Conservation (phyloP, 164 flowering plant genomes). For the Echeveria elegans region DNA sequence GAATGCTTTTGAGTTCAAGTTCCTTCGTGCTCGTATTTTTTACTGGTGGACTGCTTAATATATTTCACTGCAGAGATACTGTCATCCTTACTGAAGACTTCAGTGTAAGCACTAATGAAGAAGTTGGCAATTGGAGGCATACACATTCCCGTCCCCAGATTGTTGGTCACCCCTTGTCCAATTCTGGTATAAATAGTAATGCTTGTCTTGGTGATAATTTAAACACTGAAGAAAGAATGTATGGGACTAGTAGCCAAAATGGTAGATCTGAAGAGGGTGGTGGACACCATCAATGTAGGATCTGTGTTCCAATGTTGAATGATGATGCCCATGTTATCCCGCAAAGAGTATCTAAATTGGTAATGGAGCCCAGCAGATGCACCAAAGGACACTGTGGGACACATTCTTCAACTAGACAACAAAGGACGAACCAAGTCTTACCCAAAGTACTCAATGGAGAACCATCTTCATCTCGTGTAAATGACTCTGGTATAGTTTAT, state of each 20-base stretch:
- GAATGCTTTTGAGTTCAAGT: not conserved
- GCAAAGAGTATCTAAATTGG: not conserved
- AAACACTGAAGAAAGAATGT: conserved; percentile 10
- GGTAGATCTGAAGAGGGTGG: not conserved
- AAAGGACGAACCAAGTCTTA: conserved; percentile 21
- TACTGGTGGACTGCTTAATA: not conserved
- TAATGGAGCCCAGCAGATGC: not conserved
- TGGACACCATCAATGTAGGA: not conserved
- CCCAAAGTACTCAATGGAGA: conserved; percentile 21
- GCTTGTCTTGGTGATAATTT: conserved; percentile 8
- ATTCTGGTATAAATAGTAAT: conserved; percentile 13
- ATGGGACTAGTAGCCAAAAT: not conserved
- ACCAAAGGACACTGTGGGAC: not conserved
- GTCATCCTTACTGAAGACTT: not conserved
- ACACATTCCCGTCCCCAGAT: conserved; percentile 30
- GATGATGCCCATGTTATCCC: too few relatives aligned
- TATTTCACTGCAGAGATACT: not conserved
- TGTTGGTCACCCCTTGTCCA: conserved; percentile 14
- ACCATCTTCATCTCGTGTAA: conserved; percentile 26
- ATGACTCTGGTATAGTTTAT: conserved; percentile 33
- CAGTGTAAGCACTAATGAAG: conserved; percentile 17
- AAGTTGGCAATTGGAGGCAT: conserved; percentile 45
- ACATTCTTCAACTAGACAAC: conserved; percentile 27
- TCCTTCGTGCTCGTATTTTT: not conserved
- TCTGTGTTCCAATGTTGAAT: not conserved